phyloP scores from a whole-genome alignment of 1,284 basidiomycete genomes.

The Fomitiporia mediterranea region DNA sequence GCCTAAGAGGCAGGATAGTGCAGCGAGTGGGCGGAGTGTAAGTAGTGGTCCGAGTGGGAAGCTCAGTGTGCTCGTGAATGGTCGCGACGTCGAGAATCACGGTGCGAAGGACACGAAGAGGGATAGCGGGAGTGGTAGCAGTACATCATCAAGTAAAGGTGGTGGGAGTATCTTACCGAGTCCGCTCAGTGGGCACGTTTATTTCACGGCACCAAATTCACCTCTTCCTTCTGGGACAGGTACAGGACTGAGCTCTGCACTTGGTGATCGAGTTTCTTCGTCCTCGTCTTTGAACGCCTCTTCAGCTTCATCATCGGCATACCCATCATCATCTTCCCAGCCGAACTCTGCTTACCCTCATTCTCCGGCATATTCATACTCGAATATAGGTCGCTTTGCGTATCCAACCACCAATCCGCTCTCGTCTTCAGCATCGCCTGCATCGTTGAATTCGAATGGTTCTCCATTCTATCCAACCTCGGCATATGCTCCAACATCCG shows the following conservation, averaged over 20 bases:
- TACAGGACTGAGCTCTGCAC: neutral
- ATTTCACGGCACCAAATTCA: slow-evolving; percentile 8
- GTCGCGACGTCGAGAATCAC: neutral
- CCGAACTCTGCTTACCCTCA: neutral
- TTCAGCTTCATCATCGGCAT: neutral
- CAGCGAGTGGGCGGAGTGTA: neutral
- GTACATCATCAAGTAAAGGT: neutral
- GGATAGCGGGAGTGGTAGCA: slow-evolving; percentile 3
- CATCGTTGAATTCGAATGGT: neutral
- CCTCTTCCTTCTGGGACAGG: neutral
- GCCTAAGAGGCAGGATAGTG: slow-evolving; percentile 4
- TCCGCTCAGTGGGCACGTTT: neutral
- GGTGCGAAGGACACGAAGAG: neutral
- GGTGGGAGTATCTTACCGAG: neutral
- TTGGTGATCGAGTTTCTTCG: neutral
- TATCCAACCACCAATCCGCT: neutral
- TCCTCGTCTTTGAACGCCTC: neutral
- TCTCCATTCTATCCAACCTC: neutral
- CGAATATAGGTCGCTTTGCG: neutral
- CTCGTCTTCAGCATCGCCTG: neutral
- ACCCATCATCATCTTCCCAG: neutral
- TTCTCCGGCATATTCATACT: neutral
- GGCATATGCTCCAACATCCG: neutral
- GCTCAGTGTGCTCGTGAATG: neutral
- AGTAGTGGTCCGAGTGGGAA: slow-evolving; percentile 5